Evolutionary conservation across 441 rosid species (phyloP).

Genomic region (Codiaeum variegatum): DNA sequence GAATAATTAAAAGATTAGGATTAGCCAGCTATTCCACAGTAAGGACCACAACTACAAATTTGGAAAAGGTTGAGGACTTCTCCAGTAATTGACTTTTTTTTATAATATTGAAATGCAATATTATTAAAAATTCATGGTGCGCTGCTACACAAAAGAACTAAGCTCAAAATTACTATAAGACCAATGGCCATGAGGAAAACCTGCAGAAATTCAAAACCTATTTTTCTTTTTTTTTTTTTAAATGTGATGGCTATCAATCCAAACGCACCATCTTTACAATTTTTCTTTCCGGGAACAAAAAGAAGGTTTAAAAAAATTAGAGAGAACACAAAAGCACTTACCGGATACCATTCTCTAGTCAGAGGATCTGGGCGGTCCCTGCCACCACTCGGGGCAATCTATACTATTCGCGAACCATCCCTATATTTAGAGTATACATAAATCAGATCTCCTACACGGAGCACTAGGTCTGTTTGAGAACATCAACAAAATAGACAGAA

Average conservation of each 20-base stretch:
- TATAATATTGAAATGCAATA: background rate
- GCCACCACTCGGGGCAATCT: conserved; percentile 99
- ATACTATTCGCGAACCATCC: conserved; percentile 74
- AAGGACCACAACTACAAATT: too few relatives aligned
- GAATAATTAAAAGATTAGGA: background rate
- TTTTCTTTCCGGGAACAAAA: background rate
- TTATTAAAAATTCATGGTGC: background rate
- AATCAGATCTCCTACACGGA: conserved; percentile 7
- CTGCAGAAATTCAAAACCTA: background rate
- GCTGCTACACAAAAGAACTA: background rate
- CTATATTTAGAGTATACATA: conserved; percentile 35
- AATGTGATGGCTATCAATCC: too few relatives aligned
- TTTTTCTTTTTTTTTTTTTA: too few relatives aligned
- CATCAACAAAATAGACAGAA: background rate
- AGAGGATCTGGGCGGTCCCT: conserved; percentile 89
- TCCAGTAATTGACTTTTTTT: background rate
- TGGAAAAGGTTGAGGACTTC: background rate
- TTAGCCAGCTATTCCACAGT: background rate
- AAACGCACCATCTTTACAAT: background rate
- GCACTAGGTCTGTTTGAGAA: background rate
- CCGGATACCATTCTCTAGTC: conserved; percentile 83
- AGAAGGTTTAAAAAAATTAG: background rate
- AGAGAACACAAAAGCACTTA: conserved; percentile 36
- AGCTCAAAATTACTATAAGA: background rate
- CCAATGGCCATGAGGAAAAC: background rate